Base-by-base conservation (phyloP, 2,329 filamentous ascomycete species). In the Clathrospora elynae region DNA sequence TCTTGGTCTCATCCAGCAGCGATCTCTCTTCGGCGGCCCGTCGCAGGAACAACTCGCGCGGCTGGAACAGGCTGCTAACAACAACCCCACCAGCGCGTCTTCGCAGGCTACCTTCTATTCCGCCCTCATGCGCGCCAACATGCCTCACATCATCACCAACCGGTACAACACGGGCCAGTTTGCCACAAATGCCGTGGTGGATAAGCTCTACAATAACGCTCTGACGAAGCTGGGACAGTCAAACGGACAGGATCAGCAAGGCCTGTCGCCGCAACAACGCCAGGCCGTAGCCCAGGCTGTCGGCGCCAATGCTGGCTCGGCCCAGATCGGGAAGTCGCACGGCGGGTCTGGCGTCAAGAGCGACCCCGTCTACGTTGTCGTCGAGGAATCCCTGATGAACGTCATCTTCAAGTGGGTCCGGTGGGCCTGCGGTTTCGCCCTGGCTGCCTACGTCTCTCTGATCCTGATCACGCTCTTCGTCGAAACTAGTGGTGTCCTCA, bases 31-130 rank as follows among this genome's bases (percentile, higher is more conserved):
- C 49, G 73, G 73, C 40, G 71, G 67, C 34, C 68, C 71, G n/a
- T 75, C 71, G 13, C 75, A 77, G 36, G 81, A 78, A 53, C 70
- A 92, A 42, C 81, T 99, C 22, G 90, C 90, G 22, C 87, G 89
- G 55, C 81, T 91, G 57, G 93, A 99, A 73, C 87, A 91, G 68
- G 87, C 88, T 16, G 95, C 93, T 24, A 99, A 97, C 73, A 87
- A 90, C 71, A 95, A 96, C 61, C 90, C 93, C 1, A 81, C 78
- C 46, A 97, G 90, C 70, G 86, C 90, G 18, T 87, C 87, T 29
- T 85, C 90, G 13, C 93, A 99, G 70, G 93, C 92, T 68, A 86
- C 88, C 11, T 96, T 99, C 70, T 99, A 99, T 68, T 87, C 92
- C 66, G 86, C 91, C 31, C 81, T 99, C 10, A 78, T 96, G 41